Evolutionary conservation across 2,329 filamentous ascomycete genomes (phyloP), one percentile per base, ranked within the genome.

Genomic region (Diaporthe sp.): DNA sequence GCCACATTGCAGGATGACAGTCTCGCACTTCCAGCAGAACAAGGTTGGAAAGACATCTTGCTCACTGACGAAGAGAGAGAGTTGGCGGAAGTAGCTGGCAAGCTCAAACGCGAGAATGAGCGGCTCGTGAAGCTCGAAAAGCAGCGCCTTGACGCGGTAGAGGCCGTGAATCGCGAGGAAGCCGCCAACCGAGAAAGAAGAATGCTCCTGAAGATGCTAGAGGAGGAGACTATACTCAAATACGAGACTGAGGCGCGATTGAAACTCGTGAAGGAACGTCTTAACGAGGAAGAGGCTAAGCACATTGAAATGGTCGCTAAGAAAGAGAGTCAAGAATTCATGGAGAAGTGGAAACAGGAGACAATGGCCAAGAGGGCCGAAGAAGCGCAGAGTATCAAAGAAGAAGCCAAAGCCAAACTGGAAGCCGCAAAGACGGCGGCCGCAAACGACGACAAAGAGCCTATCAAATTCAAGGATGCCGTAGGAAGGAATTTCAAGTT

Each of bases 401-500:
- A 82, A 1, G 87, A 88, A 72, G 81, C 80, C 28, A 84, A 83
- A 72, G 81, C 78, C 4, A 81, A 80, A 22, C 81, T 79, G 5
- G 83, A 82, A 3, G 84, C 83, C 3, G 85, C 77, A 0, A 79
- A 78, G 73, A 87, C 89, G 77, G 88, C 88, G 0, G 87, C 91
- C 71, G 89, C n/a, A n/a, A n/a, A 90, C 68, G 87, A 89, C 76
- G 89, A 92, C 54, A 94, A 95, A 82, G 87, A 92, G 58, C 94
- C 94, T 3, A 94, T 98, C 82, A 93, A 92, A 78, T 97, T 97
- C 86, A 97, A 97, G 84, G 96, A 98, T 82, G 95, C 95, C 0
- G 92, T 98, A 22, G 94, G 95, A 40, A 90, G 96, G 78, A 98
- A 97, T 83, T 98, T 97, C 82, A 97, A 92, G 84, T 98, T 98